phyloP scores from a whole-genome alignment of 129 eudicot genomes.

The Lonicera japonica region DNA sequence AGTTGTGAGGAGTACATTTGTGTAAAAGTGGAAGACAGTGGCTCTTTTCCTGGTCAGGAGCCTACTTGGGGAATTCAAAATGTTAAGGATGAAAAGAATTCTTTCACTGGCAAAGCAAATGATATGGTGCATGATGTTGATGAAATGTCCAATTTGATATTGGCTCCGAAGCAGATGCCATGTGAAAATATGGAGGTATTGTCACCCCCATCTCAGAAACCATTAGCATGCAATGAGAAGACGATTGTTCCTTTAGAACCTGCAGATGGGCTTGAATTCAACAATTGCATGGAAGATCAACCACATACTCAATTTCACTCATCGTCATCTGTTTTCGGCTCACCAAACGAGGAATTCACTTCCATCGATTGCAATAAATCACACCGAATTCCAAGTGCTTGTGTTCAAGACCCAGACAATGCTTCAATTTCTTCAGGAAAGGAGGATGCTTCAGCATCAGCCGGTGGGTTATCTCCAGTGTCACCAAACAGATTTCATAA shows the following conservation, averaged over 20 bases:
- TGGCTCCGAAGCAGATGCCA: conserved; percentile 13
- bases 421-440: conserved; percentile 46
- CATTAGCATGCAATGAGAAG: conserved; percentile 11
- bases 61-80: conserved; percentile 4
- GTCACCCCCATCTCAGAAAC: conserved; percentile 9
- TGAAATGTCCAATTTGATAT: conserved; percentile 11
- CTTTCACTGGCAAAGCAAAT: conserved; percentile 15
- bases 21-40: conserved; percentile 11
- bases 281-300: conserved; percentile 15
- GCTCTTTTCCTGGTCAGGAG: conserved; percentile 14
- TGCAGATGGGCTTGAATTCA: conserved; percentile 19
- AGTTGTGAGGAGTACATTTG: no score
- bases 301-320: conserved; percentile 11
- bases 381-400: conserved; percentile 18
- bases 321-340: no score
- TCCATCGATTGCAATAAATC: conserved; percentile 29
- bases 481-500: conserved; percentile 33
- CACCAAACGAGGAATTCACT: conserved; percentile 21
- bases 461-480: conserved; percentile 37
- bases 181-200: conserved; percentile 3
- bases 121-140: conserved; percentile 18
- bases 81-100: conserved; percentile 15
- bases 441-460: conserved; percentile 38
- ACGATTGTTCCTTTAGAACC: conserved; percentile 13
- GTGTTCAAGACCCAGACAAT: conserved; percentile 20